Conservation (phyloP, 768 basidiomycete genomes). For the Rhodotorula babjevae region DNA sequence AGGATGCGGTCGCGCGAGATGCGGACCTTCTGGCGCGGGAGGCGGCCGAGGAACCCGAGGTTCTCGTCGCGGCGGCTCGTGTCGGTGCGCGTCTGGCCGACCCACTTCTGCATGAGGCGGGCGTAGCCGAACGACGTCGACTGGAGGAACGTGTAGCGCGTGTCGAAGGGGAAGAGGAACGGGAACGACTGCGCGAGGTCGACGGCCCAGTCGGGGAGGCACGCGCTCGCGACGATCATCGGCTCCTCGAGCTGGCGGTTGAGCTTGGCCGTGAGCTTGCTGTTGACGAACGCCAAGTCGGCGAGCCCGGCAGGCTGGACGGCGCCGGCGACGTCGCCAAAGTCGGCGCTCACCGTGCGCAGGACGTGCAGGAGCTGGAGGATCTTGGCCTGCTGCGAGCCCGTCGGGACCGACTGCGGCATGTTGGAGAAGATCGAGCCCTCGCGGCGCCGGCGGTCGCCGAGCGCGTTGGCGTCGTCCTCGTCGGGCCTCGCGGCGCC, state of each 20-base stretch:
- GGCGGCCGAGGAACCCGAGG: conserved; percentile 82
- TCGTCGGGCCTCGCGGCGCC: conserved; percentile 50
- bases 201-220: conserved; percentile 93
- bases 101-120: conserved; percentile 89
- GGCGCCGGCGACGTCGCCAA: conserved; percentile 7
- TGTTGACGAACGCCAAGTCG: conserved; percentile 88
- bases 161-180: conserved; percentile 97
- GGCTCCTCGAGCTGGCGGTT: conserved; percentile 94
- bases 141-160: conserved; percentile 93
- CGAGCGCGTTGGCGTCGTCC: conserved; percentile 29
- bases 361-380: conserved; percentile 81
- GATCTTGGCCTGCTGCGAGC: conserved; percentile 81
- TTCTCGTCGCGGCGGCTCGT: conserved; percentile 79
- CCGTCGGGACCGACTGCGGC: conserved; percentile 74
- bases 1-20: conserved; percentile 91
- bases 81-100: conserved; percentile 67
- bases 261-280: conserved; percentile 96
- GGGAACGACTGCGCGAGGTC: conserved; percentile 95
- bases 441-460: conserved; percentile 14
- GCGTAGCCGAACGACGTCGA: conserved; percentile 97
- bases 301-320: conserved; percentile 49
- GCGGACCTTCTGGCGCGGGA: conserved; percentile 92
- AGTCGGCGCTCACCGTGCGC: conserved; percentile 66
- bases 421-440: conserved; percentile 61
- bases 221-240: conserved; percentile 97